These are phyloP conservation scores for Ananas comosus DNA, from an alignment of 176 grass and related monocot species.

Conservation along the genomic window DNA sequence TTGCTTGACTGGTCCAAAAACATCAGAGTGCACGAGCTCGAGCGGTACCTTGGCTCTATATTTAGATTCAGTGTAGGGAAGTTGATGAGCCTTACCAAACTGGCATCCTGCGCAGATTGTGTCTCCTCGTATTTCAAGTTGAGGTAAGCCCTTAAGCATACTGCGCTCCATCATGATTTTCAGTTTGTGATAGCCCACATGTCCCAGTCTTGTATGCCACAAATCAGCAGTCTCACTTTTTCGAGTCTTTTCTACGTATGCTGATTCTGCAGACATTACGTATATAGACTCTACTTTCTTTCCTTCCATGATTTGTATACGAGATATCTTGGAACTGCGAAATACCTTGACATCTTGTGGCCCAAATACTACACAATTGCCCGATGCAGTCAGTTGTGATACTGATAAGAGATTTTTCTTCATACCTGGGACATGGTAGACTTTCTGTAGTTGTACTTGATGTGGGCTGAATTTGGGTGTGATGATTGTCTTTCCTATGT, in stretches of 20 bases:
- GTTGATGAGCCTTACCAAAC: too few relatives aligned
- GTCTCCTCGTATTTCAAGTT: background rate
- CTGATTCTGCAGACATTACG: background rate
- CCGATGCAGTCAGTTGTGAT: too few relatives aligned
- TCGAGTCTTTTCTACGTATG: background rate
- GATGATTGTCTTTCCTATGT: slow-evolving; percentile 1
- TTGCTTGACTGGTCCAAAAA: slow-evolving; percentile 17
- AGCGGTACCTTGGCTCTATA: background rate
- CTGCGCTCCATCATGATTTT: slow-evolving; percentile 5
- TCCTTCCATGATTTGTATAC: too few relatives aligned
- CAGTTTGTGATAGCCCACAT: background rate
- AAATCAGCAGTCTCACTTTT: slow-evolving; percentile 6
- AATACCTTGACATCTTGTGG: too few relatives aligned
- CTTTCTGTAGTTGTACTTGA: background rate
- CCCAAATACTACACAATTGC: too few relatives aligned
- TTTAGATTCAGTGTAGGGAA: slow-evolving; percentile 2
- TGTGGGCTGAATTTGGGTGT: background rate
- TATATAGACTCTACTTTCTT: too few relatives aligned
- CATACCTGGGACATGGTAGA: slow-evolving; percentile 4
- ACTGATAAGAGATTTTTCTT: too few relatives aligned
- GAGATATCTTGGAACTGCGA: too few relatives aligned
- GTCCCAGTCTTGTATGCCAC: background rate
- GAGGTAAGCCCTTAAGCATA: slow-evolving; percentile 16
- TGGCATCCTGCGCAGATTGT: background rate
- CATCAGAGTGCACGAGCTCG: slow-evolving; percentile 21